Conservation (phyloP, 345 rosid genomes). For the Boechera divaricarpa region DNA sequence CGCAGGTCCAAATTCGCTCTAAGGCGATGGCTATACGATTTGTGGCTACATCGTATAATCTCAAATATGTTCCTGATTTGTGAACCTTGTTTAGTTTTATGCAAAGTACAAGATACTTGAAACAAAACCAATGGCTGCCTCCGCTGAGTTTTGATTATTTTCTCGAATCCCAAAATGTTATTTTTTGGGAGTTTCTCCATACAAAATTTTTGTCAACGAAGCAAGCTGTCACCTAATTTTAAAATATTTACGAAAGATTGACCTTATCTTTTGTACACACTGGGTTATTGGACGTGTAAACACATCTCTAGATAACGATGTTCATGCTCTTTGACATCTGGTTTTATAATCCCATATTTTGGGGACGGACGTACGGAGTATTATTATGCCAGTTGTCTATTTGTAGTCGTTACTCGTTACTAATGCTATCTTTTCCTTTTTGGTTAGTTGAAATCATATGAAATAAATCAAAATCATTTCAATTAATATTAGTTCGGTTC, state of each 20-base stretch:
- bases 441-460: too few relatives aligned
- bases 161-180: too few relatives aligned
- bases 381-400: too few relatives aligned
- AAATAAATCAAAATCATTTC: too few relatives aligned
- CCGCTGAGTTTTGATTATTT: not conserved
- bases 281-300: too few relatives aligned
- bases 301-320: too few relatives aligned
- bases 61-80: not conserved
- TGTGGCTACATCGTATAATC: not conserved
- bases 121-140: not conserved
- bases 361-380: too few relatives aligned
- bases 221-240: not conserved
- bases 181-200: not conserved
- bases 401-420: too few relatives aligned
- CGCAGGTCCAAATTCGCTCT: not conserved
- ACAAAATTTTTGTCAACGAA: not conserved
- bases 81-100: not conserved
- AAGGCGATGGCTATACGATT: constrained; percentile 6
- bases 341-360: too few relatives aligned
- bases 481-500: too few relatives aligned
- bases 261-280: not conserved
- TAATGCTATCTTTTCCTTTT: too few relatives aligned
- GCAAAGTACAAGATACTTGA: not conserved
- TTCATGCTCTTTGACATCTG: too few relatives aligned
- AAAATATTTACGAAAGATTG: not conserved